phyloP scores from a whole-genome alignment of 2,329 filamentous ascomycete species.

The Tolypocladium paradoxum region DNA sequence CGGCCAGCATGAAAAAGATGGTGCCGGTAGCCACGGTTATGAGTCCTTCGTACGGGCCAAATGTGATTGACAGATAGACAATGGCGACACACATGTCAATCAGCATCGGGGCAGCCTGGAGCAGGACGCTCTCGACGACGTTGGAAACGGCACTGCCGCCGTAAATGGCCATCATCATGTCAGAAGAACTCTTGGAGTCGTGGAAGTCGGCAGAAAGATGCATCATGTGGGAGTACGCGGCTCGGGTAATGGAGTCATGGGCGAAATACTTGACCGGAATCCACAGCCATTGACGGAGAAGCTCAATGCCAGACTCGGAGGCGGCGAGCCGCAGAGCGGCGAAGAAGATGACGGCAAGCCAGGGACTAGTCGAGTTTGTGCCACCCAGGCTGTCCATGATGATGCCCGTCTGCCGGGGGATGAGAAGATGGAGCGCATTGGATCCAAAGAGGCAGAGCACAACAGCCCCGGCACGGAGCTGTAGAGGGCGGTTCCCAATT shows the following conservation, averaged over 20 bases:
- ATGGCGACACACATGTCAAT: slow-evolving; percentile 50
- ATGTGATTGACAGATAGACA: slow-evolving; percentile 46
- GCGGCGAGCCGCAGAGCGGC: slow-evolving; percentile 39
- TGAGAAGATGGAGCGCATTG: slow-evolving; percentile 64
- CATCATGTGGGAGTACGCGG: slow-evolving; percentile 49
- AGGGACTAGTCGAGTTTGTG: slow-evolving; percentile 34
- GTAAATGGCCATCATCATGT: slow-evolving; percentile 46
- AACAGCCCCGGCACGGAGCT: slow-evolving; percentile 57
- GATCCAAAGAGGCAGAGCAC: slow-evolving; percentile 56
- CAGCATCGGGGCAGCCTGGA: slow-evolving; percentile 48
- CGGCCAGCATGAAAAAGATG: slow-evolving; percentile 44
- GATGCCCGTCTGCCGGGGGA: slow-evolving; percentile 72
- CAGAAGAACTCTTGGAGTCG: slow-evolving; percentile 48
- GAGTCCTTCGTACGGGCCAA: slow-evolving; percentile 51
- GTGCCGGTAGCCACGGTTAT: slow-evolving; percentile 49
- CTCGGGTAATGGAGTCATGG: slow-evolving; percentile 39
- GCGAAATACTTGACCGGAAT: slow-evolving; percentile 48
- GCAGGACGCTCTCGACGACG: slow-evolving; percentile 46
- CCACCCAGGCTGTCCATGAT: slow-evolving; percentile 60
- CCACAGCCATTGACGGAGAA: slow-evolving; percentile 45
- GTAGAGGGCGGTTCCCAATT: slow-evolving; percentile 51
- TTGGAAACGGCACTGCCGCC: slow-evolving; percentile 42
- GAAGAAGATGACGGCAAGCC: slow-evolving; percentile 42
- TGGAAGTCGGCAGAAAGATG: slow-evolving; percentile 51
- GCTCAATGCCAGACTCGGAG: slow-evolving; percentile 43